These are phyloP conservation scores for Babesia bigemina DNA, from an alignment of 169 alveolate genomes.

Conservation along the genomic window DNA sequence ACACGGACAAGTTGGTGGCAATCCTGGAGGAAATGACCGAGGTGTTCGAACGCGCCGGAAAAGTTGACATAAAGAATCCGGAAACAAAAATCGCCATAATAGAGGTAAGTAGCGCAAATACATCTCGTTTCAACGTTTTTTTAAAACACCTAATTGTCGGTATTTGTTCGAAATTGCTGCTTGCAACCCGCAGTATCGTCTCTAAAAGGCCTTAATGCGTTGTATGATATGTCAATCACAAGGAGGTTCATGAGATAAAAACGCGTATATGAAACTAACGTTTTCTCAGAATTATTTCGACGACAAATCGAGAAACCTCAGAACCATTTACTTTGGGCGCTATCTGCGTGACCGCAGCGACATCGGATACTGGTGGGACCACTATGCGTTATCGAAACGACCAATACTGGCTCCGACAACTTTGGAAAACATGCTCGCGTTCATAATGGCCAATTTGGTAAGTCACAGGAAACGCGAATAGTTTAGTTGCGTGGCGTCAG, in stretches of 20 bases:
- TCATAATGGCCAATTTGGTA: slow-evolving; percentile 92
- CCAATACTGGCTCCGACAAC: slow-evolving; percentile 98
- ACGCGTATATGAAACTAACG: not conserved
- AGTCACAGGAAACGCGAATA: not conserved
- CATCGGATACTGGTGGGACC: slow-evolving; percentile 80
- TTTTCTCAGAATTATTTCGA: slow-evolving; percentile 7
- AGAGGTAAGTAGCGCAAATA: slow-evolving; percentile 28
- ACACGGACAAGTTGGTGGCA: slow-evolving; percentile 4
- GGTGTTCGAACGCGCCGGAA: slow-evolving; percentile 50
- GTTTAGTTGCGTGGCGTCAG: no score
- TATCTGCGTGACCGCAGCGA: slow-evolving; percentile 34
- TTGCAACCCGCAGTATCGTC: no score
- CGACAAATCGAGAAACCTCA: slow-evolving; percentile 10
- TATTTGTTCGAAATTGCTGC: no score
- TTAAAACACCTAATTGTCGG: no score
- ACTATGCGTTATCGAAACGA: slow-evolving; percentile 87
- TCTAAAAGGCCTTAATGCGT: no score
- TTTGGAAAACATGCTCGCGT: slow-evolving; percentile 93
- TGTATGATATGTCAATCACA: no score
- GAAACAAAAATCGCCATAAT: slow-evolving; percentile 55
- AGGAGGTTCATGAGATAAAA: not conserved
- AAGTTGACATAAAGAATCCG: slow-evolving; percentile 55
- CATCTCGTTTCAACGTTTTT: not conserved
- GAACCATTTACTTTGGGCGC: slow-evolving; percentile 47
- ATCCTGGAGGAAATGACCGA: slow-evolving; percentile 43